These are phyloP conservation scores for Haberlea rhodopensis DNA, from an alignment of 257 asterid genomes.

Conservation along the genomic window DNA sequence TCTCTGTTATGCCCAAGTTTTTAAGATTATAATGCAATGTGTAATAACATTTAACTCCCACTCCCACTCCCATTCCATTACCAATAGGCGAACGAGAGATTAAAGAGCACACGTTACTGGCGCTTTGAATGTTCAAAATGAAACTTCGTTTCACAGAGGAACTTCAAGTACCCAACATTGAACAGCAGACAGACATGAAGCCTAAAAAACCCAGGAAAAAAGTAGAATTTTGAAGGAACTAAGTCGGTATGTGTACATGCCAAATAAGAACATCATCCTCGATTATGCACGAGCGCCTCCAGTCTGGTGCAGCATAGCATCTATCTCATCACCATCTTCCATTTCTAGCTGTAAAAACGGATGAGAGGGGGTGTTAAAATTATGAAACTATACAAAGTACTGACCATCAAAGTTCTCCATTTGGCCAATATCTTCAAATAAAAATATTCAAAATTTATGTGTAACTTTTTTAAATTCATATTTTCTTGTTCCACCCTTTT, in stretches of 20 bases:
- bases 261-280: background rate
- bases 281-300: conserved; percentile 33
- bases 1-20: too few relatives aligned
- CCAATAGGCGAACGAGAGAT: background rate
- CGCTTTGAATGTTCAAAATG: background rate
- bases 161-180: too few relatives aligned
- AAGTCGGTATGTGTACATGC: background rate
- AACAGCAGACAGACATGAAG: background rate
- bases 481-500: too few relatives aligned
- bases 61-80: background rate
- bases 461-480: too few relatives aligned
- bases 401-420: background rate
- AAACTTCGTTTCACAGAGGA: background rate
- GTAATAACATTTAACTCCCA: too few relatives aligned
- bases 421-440: too few relatives aligned
- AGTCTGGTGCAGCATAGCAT: conserved; percentile 42
- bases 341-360: conserved; percentile 34
- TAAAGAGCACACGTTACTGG: background rate
- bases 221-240: too few relatives aligned
- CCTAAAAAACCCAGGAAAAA: background rate
- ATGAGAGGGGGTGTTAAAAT: background rate
- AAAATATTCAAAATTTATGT: too few relatives aligned
- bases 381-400: background rate
- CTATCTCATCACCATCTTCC: conserved; percentile 53
- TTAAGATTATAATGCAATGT: background rate